Base-by-base conservation (phyloP, 768 basidiomycete species). In the Crepidotus variabilis region DNA sequence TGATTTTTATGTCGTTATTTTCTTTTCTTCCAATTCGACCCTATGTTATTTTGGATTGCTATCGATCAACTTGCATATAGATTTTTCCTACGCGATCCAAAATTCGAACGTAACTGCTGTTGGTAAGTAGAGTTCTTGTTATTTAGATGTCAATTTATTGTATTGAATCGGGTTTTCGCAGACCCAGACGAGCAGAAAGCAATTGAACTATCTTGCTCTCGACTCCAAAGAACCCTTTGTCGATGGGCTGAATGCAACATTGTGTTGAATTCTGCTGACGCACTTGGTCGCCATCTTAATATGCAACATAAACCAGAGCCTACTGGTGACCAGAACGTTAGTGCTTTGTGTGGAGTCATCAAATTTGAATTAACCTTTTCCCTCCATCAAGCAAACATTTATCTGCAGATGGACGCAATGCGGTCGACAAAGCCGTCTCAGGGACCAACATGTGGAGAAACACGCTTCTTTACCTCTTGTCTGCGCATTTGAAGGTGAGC, bases 381-480 rank as follows among this genome's bases (percentile, higher is more conserved):
- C 35, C 66, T 23, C 57, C n/a, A n/a, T 59, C 28, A 28, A n/a
- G 75, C 64, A 61, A n/a, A 65, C 67, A 11, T 81, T 73, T 59
- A 61, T 66, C 34, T 87, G 86, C 67, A 71, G 65, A 47, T 89
- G 88, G 88, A 72, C 76, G 16, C 70, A 71, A 24, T 90, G 87
- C 65, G 73, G 74, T n/a, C 71, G 71, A 28, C 71, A 65, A 54
- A 78, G 79, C 65, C 51, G 52, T n/a, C 63, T 64, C 49, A 65
- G 66, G 45, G 67, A 71, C 67, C 82, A 56, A 52, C 88, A 91
- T 67, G 63, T 87, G 6, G 73, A 76, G 60, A 76, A 62, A 35
- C 89, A 91, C 70, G 77, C 77, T 20, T 61, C 69, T 18, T 56
- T 64, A 35, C 69, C 75, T 20, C 64, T 84, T 34, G 61, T 53